Evolutionary conservation across 2,329 filamentous ascomycete genomes (phyloP).

Genomic region (Xylaria digitata): DNA sequence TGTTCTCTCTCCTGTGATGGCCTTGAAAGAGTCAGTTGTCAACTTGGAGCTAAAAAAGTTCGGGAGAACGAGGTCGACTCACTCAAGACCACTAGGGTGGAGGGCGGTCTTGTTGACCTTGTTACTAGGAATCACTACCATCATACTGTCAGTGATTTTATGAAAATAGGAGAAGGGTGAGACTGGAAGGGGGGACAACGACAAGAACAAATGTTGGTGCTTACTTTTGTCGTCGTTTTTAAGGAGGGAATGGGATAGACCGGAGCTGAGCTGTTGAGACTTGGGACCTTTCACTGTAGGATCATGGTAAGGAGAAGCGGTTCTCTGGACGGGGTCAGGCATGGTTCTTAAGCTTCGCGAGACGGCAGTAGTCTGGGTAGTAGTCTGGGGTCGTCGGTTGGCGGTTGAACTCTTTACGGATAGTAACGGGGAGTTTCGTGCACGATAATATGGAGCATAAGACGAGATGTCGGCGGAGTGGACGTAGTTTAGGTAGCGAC

Average conservation of each 20-base stretch:
- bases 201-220: slow-evolving; percentile 7
- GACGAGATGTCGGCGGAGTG: slow-evolving; percentile 47
- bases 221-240: slow-evolving; percentile 45
- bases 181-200: not conserved
- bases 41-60: slow-evolving; percentile 10
- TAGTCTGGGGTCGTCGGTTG: slow-evolving; percentile 37
- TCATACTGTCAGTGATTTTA: slow-evolving; percentile 38
- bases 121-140: slow-evolving; percentile 65
- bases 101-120: slow-evolving; percentile 89
- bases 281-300: slow-evolving; percentile 58
- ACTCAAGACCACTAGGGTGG: slow-evolving; percentile 91
- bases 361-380: slow-evolving; percentile 40
- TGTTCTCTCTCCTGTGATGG: slow-evolving; percentile 77
- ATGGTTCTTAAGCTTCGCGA: slow-evolving; percentile 50
- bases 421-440: slow-evolving; percentile 48
- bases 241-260: slow-evolving; percentile 48
- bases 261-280: slow-evolving; percentile 55
- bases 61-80: slow-evolving; percentile 57
- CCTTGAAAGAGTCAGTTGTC: slow-evolving; percentile 58
- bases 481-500: slow-evolving; percentile 44
- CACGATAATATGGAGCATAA: slow-evolving; percentile 48
- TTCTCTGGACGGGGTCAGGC: slow-evolving; percentile 56
- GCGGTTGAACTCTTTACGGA: slow-evolving; percentile 47
- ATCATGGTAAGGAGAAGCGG: slow-evolving; percentile 59
- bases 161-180: not conserved